Percentiles rank a stretch among this genome's conserved stretches.
These are phyloP conservation scores for Hibiscus tridactylites DNA, from an alignment of 345 rosid species.

Conservation along the genomic window DNA sequence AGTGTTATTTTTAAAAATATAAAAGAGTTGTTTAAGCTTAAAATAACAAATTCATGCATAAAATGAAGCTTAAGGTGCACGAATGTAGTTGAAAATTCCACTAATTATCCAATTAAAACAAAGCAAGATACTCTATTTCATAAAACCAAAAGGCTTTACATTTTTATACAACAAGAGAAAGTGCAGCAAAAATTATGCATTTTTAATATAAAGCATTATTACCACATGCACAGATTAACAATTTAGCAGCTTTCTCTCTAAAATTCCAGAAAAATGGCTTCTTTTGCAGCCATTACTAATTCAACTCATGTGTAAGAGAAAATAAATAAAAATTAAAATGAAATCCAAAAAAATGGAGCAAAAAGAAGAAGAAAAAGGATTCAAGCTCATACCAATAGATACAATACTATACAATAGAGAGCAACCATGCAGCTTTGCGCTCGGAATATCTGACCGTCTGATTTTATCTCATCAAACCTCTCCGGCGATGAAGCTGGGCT, in stretches of 20 bases:
- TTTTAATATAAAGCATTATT: constrained; percentile 14
- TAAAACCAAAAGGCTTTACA: not conserved
- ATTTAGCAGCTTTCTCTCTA: constrained; percentile 1
- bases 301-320: constrained; percentile 24
- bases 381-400: constrained; percentile 35
- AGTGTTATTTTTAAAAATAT: too few species aligned
- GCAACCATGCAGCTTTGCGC: constrained; percentile 18
- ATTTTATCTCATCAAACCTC: constrained; percentile 23
- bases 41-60: not conserved
- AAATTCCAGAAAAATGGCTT: constrained; percentile 12
- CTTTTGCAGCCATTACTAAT: constrained; percentile 30
- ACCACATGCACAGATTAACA: constrained; percentile 14
- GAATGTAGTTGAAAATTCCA: not conserved
- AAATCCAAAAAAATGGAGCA: not conserved
- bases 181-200: not conserved
- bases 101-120: not conserved
- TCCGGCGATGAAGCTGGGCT: constrained; percentile 48
- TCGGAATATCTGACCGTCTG: constrained; percentile 20
- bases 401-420: constrained; percentile 55
- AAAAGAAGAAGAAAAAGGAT: not conserved
- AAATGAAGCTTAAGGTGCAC: not conserved
- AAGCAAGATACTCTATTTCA: not conserved
- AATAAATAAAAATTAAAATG: too few species aligned
- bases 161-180: not conserved
- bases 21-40: not conserved